These are phyloP conservation scores for Eucalyptus rudis DNA, from an alignment of 345 rosid species.

Conservation along the genomic window DNA sequence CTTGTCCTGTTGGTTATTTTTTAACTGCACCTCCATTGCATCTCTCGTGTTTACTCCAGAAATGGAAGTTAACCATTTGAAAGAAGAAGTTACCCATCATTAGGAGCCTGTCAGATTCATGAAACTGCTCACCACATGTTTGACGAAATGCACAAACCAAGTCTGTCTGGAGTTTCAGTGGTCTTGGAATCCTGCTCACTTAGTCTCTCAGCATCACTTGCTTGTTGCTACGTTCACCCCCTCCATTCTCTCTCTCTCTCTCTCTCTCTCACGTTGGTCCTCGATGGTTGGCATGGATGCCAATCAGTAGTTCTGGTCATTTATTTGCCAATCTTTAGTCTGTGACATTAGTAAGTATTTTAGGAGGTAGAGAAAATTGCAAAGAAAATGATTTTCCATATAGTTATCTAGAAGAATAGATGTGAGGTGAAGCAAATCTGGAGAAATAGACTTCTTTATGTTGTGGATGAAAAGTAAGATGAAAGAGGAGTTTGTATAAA, in stretches of 20 bases:
- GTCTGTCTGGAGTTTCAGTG: neutral
- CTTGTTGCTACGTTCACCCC: conserved; percentile 6
- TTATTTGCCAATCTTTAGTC: neutral
- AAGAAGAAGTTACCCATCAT: neutral
- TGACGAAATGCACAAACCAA: neutral
- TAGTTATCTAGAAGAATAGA: neutral
- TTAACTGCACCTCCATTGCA: neutral
- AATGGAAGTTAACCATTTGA: neutral
- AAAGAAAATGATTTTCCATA: neutral
- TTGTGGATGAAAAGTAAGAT: neutral
- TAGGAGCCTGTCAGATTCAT: neutral
- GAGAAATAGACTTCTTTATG: neutral
- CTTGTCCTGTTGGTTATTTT: neutral
- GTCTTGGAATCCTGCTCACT: neutral
- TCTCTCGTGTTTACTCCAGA: neutral
- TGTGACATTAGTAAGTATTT: neutral
- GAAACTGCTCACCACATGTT: neutral
- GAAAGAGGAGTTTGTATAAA: neutral
- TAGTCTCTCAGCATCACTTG: conserved; percentile 15
- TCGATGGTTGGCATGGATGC: neutral
- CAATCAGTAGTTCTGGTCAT: neutral
- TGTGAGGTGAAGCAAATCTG: neutral
- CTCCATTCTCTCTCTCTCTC: neutral
- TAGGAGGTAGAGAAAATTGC: neutral
- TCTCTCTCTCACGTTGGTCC: neutral